Evolutionary conservation across 23 red algal genomes (phyloP), one percentile per base, ranked within the genome.

Genomic region (Agarophyton chilense): DNA sequence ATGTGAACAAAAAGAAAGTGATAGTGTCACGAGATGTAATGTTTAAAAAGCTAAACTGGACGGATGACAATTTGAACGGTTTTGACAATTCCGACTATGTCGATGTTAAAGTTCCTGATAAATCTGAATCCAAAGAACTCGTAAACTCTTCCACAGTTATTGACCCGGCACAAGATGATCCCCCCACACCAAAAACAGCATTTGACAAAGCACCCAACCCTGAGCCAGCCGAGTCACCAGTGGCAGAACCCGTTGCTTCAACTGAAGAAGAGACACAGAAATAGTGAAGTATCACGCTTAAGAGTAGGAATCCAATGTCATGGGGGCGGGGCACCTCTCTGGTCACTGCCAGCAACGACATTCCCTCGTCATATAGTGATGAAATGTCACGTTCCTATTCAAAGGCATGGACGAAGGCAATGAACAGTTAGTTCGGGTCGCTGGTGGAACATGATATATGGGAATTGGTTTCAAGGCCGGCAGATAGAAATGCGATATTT

Each of bases 361-460:
- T 51, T 51, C 42, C n/a, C 2, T 77, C 72, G 4, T 77, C 72
- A 8, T 77, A 77, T 77, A 4, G 7, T 72, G 79, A 83, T 46
- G 79, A 26, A 17, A 1, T 83, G 39, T 83, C 79, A 31, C 54
- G 79, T 25, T 25, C 33, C 33, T 54, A 63, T n/a, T 63, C 56
- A 54, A 25, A 83, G 18, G 60, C 54, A 45, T 66, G 79, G 65
- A 72, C 2, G 11, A 51, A 77, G 43, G 21, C 43, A 17, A 51
- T 77, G n/a, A 22, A 25, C 10, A 77, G 50, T 29, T 36, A 77
- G 50, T 51, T 32, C n/a, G 40, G 9, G 41, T 77, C 72, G 10
- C 43, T 77, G 43, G 50, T 77, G 41, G 72, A 77, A 40, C 38
- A 77, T 77, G 72, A 83, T 40, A 77, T 7, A 77, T 77, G 72